Base-by-base conservation (phyloP, 306 rosid genomes). In the Dicorynia guianensis region DNA sequence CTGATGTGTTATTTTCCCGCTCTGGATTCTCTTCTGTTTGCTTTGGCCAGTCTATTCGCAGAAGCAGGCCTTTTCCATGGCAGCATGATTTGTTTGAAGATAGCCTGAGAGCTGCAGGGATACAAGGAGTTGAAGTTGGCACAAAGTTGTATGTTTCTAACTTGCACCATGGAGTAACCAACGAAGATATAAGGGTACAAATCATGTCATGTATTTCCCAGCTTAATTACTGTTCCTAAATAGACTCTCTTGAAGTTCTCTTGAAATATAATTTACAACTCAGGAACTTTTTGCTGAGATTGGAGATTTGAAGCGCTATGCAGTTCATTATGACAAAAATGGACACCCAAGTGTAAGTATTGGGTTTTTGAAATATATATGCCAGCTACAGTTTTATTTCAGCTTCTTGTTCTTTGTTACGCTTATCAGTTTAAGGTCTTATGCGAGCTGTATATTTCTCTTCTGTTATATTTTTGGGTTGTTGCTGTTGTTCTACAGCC, bases 171-270 rank as follows among this genome's bases (percentile, higher is more conserved):
- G 99, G 99, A 67, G 99, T 95, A 75, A 90, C 99, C 82, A 92
- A 95, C 76, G 97, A 95, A 81, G 99, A 95, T 79, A 90, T 95
- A 89, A 89, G 97, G 99, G 99, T 95, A 95, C 90, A 77, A 74
- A 63, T 80, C 57, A 48, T 79, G 85, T 81, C 84, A 69, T 75
- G 61, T 76, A 81, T 69, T 81, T 86, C 76, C 55, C 69, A 84
- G 92, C 79, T 81, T 87, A 79, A 77, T 77, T 76, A 74, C 81
- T 82, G 77, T 91, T 84, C 84, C 50, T 78, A 50, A 76, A 43
- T 72, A 76, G 76, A 76, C 75, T 78, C 72, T 76, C 59, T 82
- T 81, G 87, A 81, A 69, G 76, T 67, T 80, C 85, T 84, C 79
- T 69, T 92, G 92, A 90, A 82, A 78, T 89, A 59, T 88, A 84